Base-by-base conservation (phyloP, 495 filamentous ascomycete species). In the Penicillium dipodomyicola region DNA sequence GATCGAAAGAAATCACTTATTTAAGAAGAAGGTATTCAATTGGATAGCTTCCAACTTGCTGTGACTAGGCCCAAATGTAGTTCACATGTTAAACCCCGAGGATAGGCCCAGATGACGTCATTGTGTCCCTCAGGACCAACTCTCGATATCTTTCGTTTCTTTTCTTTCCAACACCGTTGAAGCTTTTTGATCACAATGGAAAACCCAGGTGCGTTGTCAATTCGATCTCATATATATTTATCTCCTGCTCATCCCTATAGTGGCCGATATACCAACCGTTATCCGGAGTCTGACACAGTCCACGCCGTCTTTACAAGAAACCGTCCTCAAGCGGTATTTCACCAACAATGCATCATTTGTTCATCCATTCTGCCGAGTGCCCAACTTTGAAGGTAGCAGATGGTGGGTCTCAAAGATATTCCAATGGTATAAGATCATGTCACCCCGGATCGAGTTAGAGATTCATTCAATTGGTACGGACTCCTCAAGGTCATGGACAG, bases 371-470 rank as follows among this genome's bases (percentile, higher is more conserved):
- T 93, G 88, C 65, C 84, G 84, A 20, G 85, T 91, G 2, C 82
- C 83, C 35, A 81, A 79, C 57, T 76, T 80, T 52, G 58, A 76
- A 11, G 80, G 78, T 29, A 72, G 88, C 12, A 78, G 89, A 41
- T 78, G 75, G 65, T 65, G 87, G 19, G 77, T 95, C 27, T 74
- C 76, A 55, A 80, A 80, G 54, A 87, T 96, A 37, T 93, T 87
- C 61, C 87, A 86, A 57, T 96, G 90, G 88, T 94, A 95, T 70
- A 90, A 90, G 65, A 85, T 93, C 60, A 76, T 95, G 65, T 87
- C 82, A 35, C 91, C 91, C 2, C 72, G 76, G n/a, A 89, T 92
- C 45, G 73, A 84, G 22, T 61, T 92, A n/a, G 66, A 81, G 1
- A 74, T 96, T 10, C 77, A 89, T 56, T 89, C 86, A 14, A 71